Conservation (phyloP, 495 filamentous ascomycete species). For the Elaphomyces granulatus region DNA sequence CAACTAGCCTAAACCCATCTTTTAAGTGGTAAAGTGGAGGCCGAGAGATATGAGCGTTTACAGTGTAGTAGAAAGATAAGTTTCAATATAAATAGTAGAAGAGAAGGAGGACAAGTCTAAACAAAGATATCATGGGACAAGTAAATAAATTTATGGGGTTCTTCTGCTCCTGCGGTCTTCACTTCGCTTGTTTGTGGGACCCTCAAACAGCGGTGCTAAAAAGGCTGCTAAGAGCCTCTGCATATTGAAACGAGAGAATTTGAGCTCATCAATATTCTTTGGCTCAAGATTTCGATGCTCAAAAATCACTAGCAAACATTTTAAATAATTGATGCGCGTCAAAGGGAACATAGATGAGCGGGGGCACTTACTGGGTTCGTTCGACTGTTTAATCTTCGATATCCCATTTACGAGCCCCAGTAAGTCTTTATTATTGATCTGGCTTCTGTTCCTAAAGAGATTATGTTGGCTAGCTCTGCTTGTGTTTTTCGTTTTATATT, state of each 20-base stretch:
- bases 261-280: background rate
- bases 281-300: background rate
- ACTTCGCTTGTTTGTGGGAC: background rate
- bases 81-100: no score
- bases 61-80: no score
- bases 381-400: background rate
- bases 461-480: background rate
- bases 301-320: background rate
- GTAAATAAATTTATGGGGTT: no score
- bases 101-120: no score
- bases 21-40: no score
- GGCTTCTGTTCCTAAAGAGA: background rate
- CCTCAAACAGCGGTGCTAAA: slow-evolving; percentile 1
- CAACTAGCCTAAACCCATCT: no score
- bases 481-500: background rate
- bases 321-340: background rate
- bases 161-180: background rate
- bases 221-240: background rate
- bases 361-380: background rate
- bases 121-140: no score
- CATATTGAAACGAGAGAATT: background rate
- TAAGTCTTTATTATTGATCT: background rate
- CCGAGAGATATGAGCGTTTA: no score
- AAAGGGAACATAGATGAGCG: no score
- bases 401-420: background rate